Conservation (phyloP, 306 rosid species). For the Echinosophora koreensis region DNA sequence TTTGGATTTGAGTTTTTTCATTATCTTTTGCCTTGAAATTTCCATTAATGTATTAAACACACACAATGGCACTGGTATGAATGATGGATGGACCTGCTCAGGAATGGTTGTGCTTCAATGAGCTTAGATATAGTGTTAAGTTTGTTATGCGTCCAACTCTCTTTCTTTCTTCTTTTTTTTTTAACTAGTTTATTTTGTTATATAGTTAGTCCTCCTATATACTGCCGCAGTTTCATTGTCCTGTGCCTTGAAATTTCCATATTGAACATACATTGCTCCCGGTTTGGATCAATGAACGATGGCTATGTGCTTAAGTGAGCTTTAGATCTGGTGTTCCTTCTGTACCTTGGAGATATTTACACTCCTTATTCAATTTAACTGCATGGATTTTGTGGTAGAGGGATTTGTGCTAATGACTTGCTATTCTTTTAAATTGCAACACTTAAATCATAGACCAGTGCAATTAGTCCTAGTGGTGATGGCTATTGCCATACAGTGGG, state of each 20-base stretch:
- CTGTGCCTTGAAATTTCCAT: slow-evolving; percentile 1
- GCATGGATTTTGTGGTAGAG: background rate
- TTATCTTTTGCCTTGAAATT: background rate
- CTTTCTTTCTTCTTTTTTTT: too few relatives aligned
- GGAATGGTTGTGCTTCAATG: background rate
- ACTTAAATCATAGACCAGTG: background rate
- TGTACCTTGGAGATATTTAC: background rate
- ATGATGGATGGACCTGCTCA: background rate
- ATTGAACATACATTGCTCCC: background rate
- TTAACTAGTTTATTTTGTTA: too few relatives aligned
- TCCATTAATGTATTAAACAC: background rate
- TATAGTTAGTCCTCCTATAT: background rate
- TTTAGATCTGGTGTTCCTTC: background rate
- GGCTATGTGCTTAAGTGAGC: background rate
- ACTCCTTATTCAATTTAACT: background rate
- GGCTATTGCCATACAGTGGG: background rate
- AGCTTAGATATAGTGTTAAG: background rate
- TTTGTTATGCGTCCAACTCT: background rate
- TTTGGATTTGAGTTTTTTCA: background rate
- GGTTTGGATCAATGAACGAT: background rate
- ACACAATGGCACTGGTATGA: background rate
- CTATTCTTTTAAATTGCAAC: background rate
- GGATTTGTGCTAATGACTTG: background rate
- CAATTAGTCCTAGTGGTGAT: background rate
- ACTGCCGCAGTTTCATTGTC: background rate